A percentile compares a stretch with the other conserved stretches of the same genome.
phyloP scores from a whole-genome alignment of 148 eudicot genomes.

The Polygonum aviculare region DNA sequence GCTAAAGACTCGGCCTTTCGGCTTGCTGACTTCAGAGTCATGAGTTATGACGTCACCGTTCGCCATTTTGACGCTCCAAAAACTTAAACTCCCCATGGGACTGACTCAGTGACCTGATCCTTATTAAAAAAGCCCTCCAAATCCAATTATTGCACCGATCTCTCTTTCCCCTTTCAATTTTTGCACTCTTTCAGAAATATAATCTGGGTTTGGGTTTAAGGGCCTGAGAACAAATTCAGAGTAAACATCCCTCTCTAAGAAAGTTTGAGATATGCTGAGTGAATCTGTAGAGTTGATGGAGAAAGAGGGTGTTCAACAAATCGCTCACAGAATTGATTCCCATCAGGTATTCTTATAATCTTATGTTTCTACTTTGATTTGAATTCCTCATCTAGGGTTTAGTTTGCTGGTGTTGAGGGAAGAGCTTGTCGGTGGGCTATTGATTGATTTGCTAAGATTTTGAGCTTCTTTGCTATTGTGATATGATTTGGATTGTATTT shows the following conservation, averaged over 20 bases:
- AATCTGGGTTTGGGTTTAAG: background rate
- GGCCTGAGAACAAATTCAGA: background rate
- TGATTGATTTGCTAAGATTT: too few species aligned
- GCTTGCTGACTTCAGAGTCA: background rate
- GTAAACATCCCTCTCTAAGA: background rate
- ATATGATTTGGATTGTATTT: too few species aligned
- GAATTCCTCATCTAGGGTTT: too few species aligned
- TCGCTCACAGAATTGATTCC: background rate
- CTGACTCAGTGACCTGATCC: background rate
- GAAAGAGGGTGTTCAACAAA: background rate
- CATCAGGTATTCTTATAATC: background rate
- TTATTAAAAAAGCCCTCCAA: background rate
- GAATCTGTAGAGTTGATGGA: background rate
- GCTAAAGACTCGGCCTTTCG: background rate
- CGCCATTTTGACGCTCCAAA: background rate
- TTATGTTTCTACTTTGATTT: background rate
- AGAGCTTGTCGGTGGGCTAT: too few species aligned
- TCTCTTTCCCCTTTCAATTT: background rate
- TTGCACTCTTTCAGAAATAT: background rate
- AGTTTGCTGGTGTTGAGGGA: too few species aligned
- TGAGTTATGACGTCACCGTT: background rate
- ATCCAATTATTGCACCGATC: background rate
- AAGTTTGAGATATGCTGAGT: background rate
- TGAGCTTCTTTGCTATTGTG: too few species aligned
- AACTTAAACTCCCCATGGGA: background rate